Evolutionary conservation across 2,329 filamentous ascomycete species (phyloP), one percentile per base, ranked within the genome.

Genomic region (Cladosporium sp.): DNA sequence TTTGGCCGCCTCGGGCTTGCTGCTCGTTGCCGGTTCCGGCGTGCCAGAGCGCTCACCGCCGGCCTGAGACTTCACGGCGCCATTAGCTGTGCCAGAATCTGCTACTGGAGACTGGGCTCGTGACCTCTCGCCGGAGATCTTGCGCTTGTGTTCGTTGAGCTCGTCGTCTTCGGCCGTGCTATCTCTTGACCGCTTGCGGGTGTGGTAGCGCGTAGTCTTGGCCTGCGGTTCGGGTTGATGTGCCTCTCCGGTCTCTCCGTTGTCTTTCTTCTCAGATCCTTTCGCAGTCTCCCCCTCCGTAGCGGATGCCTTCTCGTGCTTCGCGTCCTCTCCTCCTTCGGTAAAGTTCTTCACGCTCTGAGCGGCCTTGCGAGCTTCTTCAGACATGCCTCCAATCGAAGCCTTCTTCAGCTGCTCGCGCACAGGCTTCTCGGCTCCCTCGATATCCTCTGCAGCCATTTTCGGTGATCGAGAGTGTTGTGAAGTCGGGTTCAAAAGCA

Each of bases 361-460:
- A n/a, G 41, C 41, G 12, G 49, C 43, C 30, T 50, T 49, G 53
- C 50, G 50, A 17, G 50, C 50, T 29, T 52, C 50, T 27, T 52
- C 50, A 19, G 50, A 41, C 37, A 47, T 41, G 34, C 75, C 76
- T 48, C 45, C 45, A 50, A 84, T 81, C n/a, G 77, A 74, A 3
- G 81, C 82, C 59, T 83, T 77, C 65, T 81, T 78, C 48, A 85
- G 68, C 66, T 82, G 80, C 63, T 83, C 77, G 52, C 81, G 71
- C 32, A 83, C 78, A 7, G 79, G 79, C 53, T 74, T 76, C 63
- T 83, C 80, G 54, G 76, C 74, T 52, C 68, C 69, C 37, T 75
- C 73, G 51, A 66, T 68, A 55, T 76, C 73, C 37, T 61, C 53
- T 12, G 52, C 44, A 19, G 61, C 56, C 64, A 66, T 65, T 11